phyloP scores from a whole-genome alignment of 371 early-diverging fungal genomes.

The Mucor indicus region DNA sequence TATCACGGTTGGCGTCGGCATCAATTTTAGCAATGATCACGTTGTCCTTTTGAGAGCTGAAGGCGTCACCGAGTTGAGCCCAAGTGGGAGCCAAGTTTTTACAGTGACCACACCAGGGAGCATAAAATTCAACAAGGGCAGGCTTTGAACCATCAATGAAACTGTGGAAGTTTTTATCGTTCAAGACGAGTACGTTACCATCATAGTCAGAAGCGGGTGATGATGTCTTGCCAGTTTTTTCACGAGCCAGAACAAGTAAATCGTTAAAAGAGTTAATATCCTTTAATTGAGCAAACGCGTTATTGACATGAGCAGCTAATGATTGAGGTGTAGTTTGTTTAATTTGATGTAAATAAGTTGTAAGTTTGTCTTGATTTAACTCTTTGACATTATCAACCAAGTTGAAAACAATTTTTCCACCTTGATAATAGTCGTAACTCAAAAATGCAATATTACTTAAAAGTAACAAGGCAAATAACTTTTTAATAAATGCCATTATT shows the following conservation, averaged over 20 bases:
- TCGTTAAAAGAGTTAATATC: conserved; percentile 45
- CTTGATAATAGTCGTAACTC: conserved; percentile 41
- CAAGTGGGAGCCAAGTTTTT: conserved; percentile 84
- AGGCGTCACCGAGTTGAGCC: conserved; percentile 79
- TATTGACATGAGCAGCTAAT: conserved; percentile 50
- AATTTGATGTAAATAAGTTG: conserved; percentile 32
- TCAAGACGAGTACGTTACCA: conserved; percentile 63
- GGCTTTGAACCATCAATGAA: conserved; percentile 85
- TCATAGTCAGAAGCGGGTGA: conserved; percentile 18
- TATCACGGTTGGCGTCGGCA: conserved; percentile 80
- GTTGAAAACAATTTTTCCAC: conserved; percentile 55
- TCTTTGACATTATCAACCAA: conserved; percentile 51
- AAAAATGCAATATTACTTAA: conserved; percentile 36
- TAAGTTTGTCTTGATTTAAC: conserved; percentile 45
- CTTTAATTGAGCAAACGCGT: conserved; percentile 56
- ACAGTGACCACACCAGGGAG: conserved; percentile 95
- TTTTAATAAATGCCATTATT: conserved; percentile 31
- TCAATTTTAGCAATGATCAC: conserved; percentile 90
- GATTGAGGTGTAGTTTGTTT: conserved; percentile 45
- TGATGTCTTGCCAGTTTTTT: conserved; percentile 8
- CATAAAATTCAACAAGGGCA: conserved; percentile 93
- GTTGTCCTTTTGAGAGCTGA: conserved; percentile 60
- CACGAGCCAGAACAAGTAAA: conserved; percentile 41
- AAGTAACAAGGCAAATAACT: conserved; percentile 35
- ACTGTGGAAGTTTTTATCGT: conserved; percentile 69